phyloP scores from a whole-genome alignment of 352 stramenopile genomes.

The Globisporangium takayamanum region DNA sequence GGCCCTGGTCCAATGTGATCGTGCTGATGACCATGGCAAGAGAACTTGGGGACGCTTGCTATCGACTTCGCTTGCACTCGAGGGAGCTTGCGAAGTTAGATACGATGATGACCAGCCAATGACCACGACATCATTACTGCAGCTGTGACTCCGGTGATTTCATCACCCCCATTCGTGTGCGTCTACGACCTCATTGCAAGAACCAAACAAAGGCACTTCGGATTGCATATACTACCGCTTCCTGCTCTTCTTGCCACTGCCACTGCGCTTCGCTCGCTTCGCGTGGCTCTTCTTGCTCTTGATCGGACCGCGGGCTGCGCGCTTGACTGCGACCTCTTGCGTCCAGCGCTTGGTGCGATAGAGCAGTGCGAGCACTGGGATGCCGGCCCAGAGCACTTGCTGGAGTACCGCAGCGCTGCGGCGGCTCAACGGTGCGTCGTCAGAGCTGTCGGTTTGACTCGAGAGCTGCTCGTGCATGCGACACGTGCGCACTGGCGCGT shows the following conservation, averaged over 20 bases:
- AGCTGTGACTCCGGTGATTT: too few species aligned
- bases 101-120: too few species aligned
- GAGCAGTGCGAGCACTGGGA: slow-evolving; percentile 10
- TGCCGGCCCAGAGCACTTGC: background rate
- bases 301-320: slow-evolving; percentile 8
- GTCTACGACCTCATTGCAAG: too few species aligned
- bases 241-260: slow-evolving; percentile 7
- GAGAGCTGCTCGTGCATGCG: background rate
- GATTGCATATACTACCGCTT: background rate
- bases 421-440: too few species aligned
- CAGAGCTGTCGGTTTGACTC: background rate
- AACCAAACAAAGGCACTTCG: too few species aligned
- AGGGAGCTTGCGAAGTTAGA: too few species aligned
- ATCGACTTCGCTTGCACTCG: too few species aligned
- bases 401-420: background rate
- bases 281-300: background rate
- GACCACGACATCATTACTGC: too few species aligned
- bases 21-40: too few species aligned
- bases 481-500: slow-evolving; percentile 9
- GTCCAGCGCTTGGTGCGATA: slow-evolving; percentile 12
- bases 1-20: too few species aligned
- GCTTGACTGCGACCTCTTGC: slow-evolving; percentile 13
- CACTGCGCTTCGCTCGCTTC: slow-evolving; percentile 5
- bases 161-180: too few species aligned
- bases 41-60: too few species aligned